Evolutionary conservation across 345 rosid species (phyloP).

Genomic region (Brassica carinata): DNA sequence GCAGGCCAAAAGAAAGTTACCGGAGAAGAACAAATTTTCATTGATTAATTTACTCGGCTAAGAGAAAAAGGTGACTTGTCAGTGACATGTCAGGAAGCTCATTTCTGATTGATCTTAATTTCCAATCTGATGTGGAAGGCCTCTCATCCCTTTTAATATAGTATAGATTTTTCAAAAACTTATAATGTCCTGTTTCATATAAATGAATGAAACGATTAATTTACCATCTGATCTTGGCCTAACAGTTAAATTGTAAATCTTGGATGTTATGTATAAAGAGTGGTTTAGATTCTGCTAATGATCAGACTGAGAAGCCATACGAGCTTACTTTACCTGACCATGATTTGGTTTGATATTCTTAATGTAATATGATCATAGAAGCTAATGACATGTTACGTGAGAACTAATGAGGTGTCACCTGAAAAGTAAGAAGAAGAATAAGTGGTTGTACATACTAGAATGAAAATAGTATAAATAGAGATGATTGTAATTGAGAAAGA

Average conservation of each 20-base stretch:
- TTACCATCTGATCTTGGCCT: not conserved
- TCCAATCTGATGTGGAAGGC: not conserved
- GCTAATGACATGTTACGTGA: no score
- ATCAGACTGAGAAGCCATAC: not conserved
- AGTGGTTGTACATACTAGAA: no score
- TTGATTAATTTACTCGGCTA: no score
- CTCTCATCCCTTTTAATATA: no score
- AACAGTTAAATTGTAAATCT: not conserved
- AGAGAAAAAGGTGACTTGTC: not conserved
- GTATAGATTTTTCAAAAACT: not conserved
- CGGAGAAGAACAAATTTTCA: not conserved
- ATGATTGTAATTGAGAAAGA: no score
- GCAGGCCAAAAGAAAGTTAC: not conserved
- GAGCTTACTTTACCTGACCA: not conserved
- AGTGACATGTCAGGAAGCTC: not conserved
- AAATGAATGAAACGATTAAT: not conserved
- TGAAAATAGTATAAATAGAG: no score
- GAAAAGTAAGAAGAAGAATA: no score
- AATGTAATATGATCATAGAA: no score
- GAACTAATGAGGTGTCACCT: no score
- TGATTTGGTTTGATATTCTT: not conserved
- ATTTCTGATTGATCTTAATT: not conserved
- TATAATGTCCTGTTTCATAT: not conserved
- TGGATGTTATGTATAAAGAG: not conserved
- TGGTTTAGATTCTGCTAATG: not conserved